Conservation (phyloP, 148 eudicot species). For the Dysphania ambrosioides region DNA sequence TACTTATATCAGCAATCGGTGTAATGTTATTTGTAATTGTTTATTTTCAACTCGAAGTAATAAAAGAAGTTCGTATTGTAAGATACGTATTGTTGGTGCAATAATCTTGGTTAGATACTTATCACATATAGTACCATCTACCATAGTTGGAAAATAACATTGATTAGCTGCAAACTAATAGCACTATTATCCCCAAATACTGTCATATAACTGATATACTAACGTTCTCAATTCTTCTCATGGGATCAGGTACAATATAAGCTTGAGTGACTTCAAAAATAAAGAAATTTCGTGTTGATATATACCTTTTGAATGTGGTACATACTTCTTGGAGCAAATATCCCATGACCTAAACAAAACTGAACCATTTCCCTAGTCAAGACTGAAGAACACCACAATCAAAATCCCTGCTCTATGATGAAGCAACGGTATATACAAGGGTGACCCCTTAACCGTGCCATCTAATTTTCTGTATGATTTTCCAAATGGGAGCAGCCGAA, state of each 20-base stretch:
- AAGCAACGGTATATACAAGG: constrained; percentile 55
- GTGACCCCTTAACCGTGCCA: constrained; percentile 58
- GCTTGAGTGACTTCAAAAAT: too few relatives aligned
- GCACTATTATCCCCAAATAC: too few relatives aligned
- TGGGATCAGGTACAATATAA: too few relatives aligned
- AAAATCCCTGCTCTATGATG: constrained; percentile 70
- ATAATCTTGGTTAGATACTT: background rate
- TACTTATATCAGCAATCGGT: background rate
- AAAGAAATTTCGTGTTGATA: too few relatives aligned
- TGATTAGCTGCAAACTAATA: too few relatives aligned
- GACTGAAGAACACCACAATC: constrained; percentile 59
- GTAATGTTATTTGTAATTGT: background rate
- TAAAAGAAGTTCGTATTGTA: background rate
- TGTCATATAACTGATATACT: too few relatives aligned
- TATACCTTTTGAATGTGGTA: background rate
- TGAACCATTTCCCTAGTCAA: constrained; percentile 77
- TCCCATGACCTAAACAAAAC: constrained; percentile 86
- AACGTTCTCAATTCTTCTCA: too few relatives aligned
- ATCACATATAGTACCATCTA: too few relatives aligned
- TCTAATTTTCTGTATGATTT: constrained; percentile 58
- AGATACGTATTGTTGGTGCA: background rate
- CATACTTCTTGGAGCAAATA: constrained; percentile 33
- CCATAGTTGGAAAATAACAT: too few relatives aligned
- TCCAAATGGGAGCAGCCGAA: constrained; percentile 44
- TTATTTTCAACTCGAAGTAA: too few relatives aligned